phyloP scores from a whole-genome alignment of 2,329 filamentous ascomycete genomes.

The Aspergillus awamori region DNA sequence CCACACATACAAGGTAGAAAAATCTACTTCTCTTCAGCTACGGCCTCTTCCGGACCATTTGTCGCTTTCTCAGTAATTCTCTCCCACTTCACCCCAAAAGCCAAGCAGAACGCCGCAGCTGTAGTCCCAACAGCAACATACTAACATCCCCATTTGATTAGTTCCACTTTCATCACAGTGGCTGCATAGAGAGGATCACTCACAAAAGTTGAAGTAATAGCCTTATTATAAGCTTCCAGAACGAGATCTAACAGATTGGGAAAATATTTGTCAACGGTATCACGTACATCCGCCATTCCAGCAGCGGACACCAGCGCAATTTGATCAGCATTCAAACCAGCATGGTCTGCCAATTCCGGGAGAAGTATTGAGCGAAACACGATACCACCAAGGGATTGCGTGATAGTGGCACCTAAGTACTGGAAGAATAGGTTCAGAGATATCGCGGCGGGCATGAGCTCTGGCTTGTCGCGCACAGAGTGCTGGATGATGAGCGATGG shows the following conservation, averaged over 20 bases:
- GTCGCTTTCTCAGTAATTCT: background rate
- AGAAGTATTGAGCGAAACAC: background rate
- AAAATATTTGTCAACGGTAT: background rate
- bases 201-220: background rate
- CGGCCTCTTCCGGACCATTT: background rate
- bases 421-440: constrained; percentile 12
- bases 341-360: background rate
- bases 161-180: background rate
- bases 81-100: background rate
- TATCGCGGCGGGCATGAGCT: constrained; percentile 3
- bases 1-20: too few relatives aligned
- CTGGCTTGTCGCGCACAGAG: constrained; percentile 5
- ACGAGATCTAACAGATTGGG: background rate
- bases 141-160: background rate
- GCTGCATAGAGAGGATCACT: background rate
- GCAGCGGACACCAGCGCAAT: background rate
- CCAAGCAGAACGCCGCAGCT: background rate
- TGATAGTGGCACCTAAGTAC: constrained; percentile 7
- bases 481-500: constrained; percentile 10
- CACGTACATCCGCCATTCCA: background rate
- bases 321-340: background rate
- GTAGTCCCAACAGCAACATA: background rate
- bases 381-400: constrained; percentile 1
- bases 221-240: background rate
- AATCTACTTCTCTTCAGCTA: too few relatives aligned